These are phyloP conservation scores for Aspergillus sp. DNA, from an alignment of 2,329 filamentous ascomycete genomes.

Conservation along the genomic window DNA sequence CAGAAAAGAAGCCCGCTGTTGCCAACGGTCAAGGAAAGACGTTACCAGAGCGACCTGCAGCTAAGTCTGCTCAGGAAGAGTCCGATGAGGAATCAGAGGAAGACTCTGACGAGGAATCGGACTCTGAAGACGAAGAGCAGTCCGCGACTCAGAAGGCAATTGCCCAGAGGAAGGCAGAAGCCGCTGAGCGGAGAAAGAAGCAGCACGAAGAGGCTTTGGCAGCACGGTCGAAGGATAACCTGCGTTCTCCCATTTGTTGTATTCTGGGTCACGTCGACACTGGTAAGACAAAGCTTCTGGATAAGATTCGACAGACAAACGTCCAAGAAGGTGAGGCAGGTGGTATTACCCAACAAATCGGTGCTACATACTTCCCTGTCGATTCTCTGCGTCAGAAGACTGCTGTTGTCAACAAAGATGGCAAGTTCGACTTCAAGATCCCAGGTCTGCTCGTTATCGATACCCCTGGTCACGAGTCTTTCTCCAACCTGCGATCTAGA, in stretches of 20 bases:
- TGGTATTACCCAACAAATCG: conserved; percentile 99
- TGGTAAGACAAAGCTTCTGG: conserved; percentile 97
- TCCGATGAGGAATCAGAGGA: conserved; percentile 45
- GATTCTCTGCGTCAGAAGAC: conserved; percentile 93
- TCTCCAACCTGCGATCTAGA: conserved; percentile 94
- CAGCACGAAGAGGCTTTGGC: conserved; percentile 89
- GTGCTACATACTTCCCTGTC: conserved; percentile 97
- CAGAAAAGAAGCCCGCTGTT: conserved; percentile 14
- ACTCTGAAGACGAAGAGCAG: conserved; percentile 72
- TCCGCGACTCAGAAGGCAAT: conserved; percentile 73
- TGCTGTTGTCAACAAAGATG: conserved; percentile 85
- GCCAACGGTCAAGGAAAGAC: conserved; percentile 11
- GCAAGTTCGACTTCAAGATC: conserved; percentile 92
- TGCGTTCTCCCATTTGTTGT: conserved; percentile 98
- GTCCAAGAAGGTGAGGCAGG: conserved; percentile 98
- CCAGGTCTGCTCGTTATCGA: conserved; percentile 96
- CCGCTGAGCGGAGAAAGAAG: conserved; percentile 82
- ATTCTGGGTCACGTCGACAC: conserved; percentile 99
- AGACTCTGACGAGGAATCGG: conserved; percentile 53
- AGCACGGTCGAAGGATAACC: conserved; percentile 86
- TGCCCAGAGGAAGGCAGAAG: conserved; percentile 79
- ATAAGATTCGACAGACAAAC: conserved; percentile 98
- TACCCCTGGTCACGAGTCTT: conserved; percentile 99
- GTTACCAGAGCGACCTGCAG: conserved; percentile 20
- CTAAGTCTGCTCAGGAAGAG: conserved; percentile 26